These are phyloP conservation scores for Globisporangium okanoganense DNA, from an alignment of 352 stramenopile genomes.

Conservation along the genomic window DNA sequence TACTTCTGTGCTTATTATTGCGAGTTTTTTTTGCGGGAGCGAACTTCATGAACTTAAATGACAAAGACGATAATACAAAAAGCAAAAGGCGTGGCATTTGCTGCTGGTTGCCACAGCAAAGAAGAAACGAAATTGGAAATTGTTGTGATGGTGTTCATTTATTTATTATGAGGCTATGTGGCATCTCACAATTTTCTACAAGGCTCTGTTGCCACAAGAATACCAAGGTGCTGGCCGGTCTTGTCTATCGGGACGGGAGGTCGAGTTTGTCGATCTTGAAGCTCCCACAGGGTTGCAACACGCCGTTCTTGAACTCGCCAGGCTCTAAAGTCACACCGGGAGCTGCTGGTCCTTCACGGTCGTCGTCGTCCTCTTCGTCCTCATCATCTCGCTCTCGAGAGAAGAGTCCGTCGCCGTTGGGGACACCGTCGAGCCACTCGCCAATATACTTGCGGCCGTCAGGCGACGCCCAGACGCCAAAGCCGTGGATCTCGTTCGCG, in stretches of 20 bases:
- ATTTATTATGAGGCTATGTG: background rate
- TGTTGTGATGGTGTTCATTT: background rate
- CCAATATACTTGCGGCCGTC: constrained; percentile 50
- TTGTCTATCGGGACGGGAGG: constrained; percentile 20
- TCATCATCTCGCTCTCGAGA: constrained; percentile 28
- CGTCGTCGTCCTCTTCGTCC: constrained; percentile 10
- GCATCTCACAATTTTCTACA: background rate
- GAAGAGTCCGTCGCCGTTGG: constrained; percentile 55
- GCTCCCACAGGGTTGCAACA: constrained; percentile 36
- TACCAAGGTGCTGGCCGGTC: too few relatives aligned
- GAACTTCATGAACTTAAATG: background rate
- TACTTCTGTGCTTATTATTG: background rate
- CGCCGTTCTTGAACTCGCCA: constrained; percentile 43
- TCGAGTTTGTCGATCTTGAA: constrained; percentile 41
- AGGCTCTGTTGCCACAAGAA: background rate
- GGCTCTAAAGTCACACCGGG: constrained; percentile 15
- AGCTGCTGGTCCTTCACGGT: background rate
- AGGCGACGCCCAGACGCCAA: constrained; percentile 53
- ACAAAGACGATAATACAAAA: constrained; percentile 1
- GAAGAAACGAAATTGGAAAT: background rate
- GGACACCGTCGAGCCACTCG: constrained; percentile 47
- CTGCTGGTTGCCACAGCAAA: background rate
- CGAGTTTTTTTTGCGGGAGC: background rate
- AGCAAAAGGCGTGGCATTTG: background rate
- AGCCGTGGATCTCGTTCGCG: constrained; percentile 44